phyloP scores from a whole-genome alignment of 225 moss, liverwort and hornwort species.

The Polytrichum formosum region DNA sequence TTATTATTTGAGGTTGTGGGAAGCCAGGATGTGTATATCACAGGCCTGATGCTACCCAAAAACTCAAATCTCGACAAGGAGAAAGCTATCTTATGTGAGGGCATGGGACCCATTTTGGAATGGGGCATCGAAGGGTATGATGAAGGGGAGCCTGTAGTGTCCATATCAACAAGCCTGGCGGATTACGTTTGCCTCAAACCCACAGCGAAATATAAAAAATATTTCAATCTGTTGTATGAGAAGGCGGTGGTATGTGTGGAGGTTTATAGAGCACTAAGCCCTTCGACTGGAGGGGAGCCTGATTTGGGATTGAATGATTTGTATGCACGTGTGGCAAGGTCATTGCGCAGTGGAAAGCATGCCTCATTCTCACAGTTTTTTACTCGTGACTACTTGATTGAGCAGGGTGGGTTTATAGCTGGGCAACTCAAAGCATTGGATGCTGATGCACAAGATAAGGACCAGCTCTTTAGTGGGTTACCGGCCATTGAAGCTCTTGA shows the following conservation, averaged over 20 bases:
- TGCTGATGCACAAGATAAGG: constrained; percentile 60
- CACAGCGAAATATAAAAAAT: constrained; percentile 64
- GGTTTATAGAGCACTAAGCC: constrained; percentile 60
- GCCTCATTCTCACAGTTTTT: constrained; percentile 48
- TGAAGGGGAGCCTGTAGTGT: constrained; percentile 53
- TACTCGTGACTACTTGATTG: constrained; percentile 65
- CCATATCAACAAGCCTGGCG: constrained; percentile 55
- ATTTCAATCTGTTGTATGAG: constrained; percentile 53
- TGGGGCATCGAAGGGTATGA: constrained; percentile 97
- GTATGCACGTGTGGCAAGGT: constrained; percentile 56
- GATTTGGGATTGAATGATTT: constrained; percentile 55
- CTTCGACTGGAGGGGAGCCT: constrained; percentile 69
- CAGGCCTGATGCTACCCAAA: constrained; percentile 53
- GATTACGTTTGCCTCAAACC: constrained; percentile 73
- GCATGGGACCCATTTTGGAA: constrained; percentile 60
- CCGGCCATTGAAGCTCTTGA: constrained; percentile 65
- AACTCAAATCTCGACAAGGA: constrained; percentile 42
- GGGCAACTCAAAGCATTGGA: constrained; percentile 72
- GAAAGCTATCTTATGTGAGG: constrained; percentile 51
- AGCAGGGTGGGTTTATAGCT: constrained; percentile 53
- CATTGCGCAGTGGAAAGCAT: constrained; percentile 47
- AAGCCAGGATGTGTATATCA: constrained; percentile 42
- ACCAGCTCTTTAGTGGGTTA: constrained; percentile 84
- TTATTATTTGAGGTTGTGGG: constrained; percentile 49
- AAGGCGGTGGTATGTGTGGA: constrained; percentile 77